phyloP scores from a whole-genome alignment of 768 basidiomycete genomes.

The Mycena indigotica region DNA sequence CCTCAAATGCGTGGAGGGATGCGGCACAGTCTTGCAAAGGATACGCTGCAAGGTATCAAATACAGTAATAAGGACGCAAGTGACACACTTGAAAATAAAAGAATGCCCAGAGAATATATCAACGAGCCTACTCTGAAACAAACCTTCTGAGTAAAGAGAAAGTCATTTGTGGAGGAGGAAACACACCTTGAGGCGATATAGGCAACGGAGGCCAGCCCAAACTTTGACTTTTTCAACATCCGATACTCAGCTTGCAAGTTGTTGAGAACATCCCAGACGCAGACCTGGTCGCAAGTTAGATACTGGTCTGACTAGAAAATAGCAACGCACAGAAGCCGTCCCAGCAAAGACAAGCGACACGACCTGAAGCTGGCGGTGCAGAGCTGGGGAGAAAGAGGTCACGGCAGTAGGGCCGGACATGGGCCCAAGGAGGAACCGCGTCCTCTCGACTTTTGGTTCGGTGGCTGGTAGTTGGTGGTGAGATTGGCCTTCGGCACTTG shows the following conservation, averaged over 20 bases:
- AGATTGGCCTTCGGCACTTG: no score
- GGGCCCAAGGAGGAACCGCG: no score
- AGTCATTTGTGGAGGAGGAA: not conserved
- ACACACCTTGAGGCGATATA: not conserved
- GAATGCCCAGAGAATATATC: slow-evolving; percentile 14
- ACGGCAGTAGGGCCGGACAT: no score
- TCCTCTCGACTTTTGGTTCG: no score
- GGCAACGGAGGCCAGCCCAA: not conserved
- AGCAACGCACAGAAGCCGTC: not conserved
- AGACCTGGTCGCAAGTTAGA: not conserved
- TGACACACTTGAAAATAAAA: slow-evolving; percentile 25
- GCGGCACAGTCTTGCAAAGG: slow-evolving; percentile 6
- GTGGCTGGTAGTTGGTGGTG: no score
- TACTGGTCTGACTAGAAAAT: not conserved
- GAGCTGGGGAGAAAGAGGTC: not conserved
- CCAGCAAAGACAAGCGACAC: not conserved
- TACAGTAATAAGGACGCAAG: not conserved
- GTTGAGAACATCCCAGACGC: not conserved
- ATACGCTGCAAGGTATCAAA: not conserved
- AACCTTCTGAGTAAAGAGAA: not conserved
- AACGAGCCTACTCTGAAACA: slow-evolving; percentile 15
- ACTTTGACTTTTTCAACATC: not conserved
- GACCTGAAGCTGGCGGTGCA: not conserved
- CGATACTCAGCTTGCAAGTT: not conserved
- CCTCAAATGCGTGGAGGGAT: slow-evolving; percentile 4